phyloP scores from a whole-genome alignment of 805 yeast species.

The Wickerhamiella allomyrinae region DNA sequence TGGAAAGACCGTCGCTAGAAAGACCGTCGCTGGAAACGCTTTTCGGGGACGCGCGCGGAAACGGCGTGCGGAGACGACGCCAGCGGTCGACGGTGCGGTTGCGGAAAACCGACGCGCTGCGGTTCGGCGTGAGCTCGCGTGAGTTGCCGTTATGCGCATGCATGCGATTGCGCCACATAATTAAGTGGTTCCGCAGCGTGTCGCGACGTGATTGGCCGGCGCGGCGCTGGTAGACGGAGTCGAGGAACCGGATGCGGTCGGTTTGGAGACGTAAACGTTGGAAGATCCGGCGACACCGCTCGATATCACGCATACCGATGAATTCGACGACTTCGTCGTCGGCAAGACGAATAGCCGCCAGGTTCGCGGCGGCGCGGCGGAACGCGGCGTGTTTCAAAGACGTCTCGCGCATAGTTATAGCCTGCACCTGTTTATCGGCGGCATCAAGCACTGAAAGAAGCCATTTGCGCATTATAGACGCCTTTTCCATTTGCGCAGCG shows the following conservation, averaged over 20 bases:
- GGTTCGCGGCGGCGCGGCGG: neutral
- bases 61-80: neutral
- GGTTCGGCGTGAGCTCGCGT: neutral
- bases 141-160: neutral
- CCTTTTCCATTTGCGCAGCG: neutral
- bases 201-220: neutral
- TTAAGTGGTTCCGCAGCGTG: neutral
- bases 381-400: neutral
- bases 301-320: neutral
- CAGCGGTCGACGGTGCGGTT: neutral
- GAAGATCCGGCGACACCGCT: neutral
- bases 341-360: neutral
- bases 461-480: neutral
- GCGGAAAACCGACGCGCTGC: neutral
- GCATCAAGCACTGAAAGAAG: neutral
- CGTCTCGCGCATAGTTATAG: neutral
- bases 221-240: neutral
- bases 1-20: no score
- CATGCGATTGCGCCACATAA: neutral
- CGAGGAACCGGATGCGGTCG: neutral
- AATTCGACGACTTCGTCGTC: neutral
- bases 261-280: neutral
- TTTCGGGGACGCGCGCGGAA: neutral
- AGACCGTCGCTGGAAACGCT: neutral
- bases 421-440: neutral